phyloP scores from a whole-genome alignment of 2,329 filamentous ascomycete genomes.

The Xylogone sp. region DNA sequence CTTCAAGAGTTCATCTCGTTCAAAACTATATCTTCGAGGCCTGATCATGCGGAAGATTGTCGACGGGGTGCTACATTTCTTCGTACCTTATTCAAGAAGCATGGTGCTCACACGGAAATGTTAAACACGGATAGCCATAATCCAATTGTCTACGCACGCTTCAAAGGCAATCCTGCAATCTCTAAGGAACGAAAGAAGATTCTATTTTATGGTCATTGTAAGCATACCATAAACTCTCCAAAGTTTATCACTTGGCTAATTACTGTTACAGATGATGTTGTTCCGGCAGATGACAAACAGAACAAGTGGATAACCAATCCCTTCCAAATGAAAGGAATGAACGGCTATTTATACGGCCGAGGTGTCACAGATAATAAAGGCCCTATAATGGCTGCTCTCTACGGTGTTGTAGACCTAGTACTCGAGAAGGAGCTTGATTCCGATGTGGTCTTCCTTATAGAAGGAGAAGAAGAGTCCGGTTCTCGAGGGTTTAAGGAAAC shows the following conservation, averaged over 20 bases:
- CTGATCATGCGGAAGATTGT: conserved; percentile 87
- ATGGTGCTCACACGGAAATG: conserved; percentile 87
- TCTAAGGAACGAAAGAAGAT: conserved; percentile 73
- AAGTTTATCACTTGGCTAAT: too few relatives aligned
- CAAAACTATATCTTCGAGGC: conserved; percentile 84
- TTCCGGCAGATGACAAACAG: conserved; percentile 78
- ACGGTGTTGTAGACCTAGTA: conserved; percentile 85
- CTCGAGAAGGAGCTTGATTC: conserved; percentile 80
- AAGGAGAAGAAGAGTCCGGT: conserved; percentile 94
- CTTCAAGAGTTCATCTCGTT: conserved; percentile 85
- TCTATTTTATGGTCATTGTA: conserved; percentile 88
- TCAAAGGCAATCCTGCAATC: conserved; percentile 69
- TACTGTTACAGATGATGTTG: conserved; percentile 65
- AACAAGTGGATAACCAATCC: conserved; percentile 85
- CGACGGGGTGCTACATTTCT: conserved; percentile 88
- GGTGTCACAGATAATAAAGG: conserved; percentile 99
- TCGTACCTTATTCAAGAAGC: conserved; percentile 83
- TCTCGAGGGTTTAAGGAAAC: conserved; percentile 87
- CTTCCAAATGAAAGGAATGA: conserved; percentile 82
- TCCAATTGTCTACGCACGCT: conserved; percentile 89
- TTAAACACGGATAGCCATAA: conserved; percentile 81
- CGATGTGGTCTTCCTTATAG: conserved; percentile 90
- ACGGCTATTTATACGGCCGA: conserved; percentile 90
- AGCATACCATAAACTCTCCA: too few relatives aligned
- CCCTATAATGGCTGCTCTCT: conserved; percentile 88